phyloP scores from a whole-genome alignment of 768 basidiomycete species.

The Russula vinacea region DNA sequence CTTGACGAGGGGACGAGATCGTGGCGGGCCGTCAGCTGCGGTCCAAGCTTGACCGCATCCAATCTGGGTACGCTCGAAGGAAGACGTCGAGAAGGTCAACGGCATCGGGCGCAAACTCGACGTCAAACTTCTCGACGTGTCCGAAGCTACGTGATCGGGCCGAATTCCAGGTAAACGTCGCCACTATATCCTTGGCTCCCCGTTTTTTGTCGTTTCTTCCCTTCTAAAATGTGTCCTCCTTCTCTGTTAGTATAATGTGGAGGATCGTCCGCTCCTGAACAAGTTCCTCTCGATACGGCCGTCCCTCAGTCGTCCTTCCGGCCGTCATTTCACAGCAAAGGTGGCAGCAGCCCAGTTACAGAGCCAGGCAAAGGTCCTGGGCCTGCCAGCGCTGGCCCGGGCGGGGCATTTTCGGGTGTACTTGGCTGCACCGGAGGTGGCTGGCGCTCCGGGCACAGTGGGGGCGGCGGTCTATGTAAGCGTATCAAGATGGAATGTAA shows the following conservation, averaged over 20 bases:
- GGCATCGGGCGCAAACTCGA: slow-evolving; percentile 77
- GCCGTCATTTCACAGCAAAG: slow-evolving; percentile 53
- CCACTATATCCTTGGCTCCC: neutral
- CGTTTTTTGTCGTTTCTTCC: too few species aligned
- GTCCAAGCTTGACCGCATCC: slow-evolving; percentile 85
- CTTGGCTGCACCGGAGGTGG: slow-evolving; percentile 12
- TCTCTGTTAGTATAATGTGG: slow-evolving; percentile 69
- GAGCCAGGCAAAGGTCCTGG: slow-evolving; percentile 33
- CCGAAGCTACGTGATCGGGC: slow-evolving; percentile 77
- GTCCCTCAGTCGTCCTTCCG: slow-evolving; percentile 66
- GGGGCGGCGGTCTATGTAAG: neutral
- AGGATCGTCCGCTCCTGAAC: slow-evolving; percentile 75
- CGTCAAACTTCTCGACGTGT: slow-evolving; percentile 80
- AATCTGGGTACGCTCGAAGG: slow-evolving; percentile 85
- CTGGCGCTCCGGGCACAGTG: slow-evolving; percentile 18
- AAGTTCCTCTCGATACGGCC: slow-evolving; percentile 77
- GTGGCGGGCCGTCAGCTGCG: slow-evolving; percentile 84
- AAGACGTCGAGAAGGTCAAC: slow-evolving; percentile 83
- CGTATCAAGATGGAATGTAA: slow-evolving; percentile 15
- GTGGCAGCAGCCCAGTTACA: slow-evolving; percentile 35
- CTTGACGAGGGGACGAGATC: slow-evolving; percentile 71
- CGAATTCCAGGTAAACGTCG: slow-evolving; percentile 92
- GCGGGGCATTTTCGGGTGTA: slow-evolving; percentile 46
- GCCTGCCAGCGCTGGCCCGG: slow-evolving; percentile 33
- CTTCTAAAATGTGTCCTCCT: neutral